A percentile compares a stretch with the other conserved stretches of the same genome.
Evolutionary conservation across 805 yeast genomes (phyloP).

Genomic region (Ogataea nitratoaversa): DNA sequence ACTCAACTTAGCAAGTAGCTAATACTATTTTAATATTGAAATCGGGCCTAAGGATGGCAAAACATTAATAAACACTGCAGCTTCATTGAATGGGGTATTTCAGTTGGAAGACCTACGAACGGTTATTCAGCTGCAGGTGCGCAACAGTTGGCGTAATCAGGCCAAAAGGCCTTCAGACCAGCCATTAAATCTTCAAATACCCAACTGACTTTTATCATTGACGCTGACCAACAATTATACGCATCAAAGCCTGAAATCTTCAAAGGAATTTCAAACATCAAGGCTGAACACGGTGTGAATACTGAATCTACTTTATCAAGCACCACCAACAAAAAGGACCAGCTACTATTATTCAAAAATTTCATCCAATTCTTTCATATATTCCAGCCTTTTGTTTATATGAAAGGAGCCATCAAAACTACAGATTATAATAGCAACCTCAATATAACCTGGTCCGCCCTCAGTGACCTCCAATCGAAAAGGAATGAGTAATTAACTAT

Average conservation of each 20-base stretch:
- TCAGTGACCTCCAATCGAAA: too few relatives aligned
- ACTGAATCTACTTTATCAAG: constrained; percentile 81
- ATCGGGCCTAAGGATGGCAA: too few relatives aligned
- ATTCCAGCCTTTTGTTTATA: neutral
- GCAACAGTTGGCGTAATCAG: constrained; percentile 19
- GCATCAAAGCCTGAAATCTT: constrained; percentile 63
- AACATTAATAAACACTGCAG: constrained; percentile 21
- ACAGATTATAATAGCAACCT: neutral
- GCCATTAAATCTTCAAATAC: constrained; percentile 55
- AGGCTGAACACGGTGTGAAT: constrained; percentile 55
- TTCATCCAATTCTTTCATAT: neutral
- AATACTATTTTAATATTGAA: too few relatives aligned
- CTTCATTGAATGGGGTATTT: constrained; percentile 41
- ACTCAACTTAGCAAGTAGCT: too few relatives aligned
- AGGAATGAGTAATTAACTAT: neutral
- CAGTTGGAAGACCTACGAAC: constrained; percentile 12
- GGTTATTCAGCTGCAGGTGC: constrained; percentile 13
- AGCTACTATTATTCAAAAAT: constrained; percentile 51
- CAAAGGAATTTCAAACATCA: constrained; percentile 60
- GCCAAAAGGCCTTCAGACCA: constrained; percentile 27
- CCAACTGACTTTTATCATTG: constrained; percentile 78
- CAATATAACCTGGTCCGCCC: too few relatives aligned
- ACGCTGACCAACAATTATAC: constrained; percentile 61
- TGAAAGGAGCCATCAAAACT: neutral
- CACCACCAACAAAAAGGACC: constrained; percentile 70